A percentile compares a stretch with the other conserved stretches of the same genome.
These are phyloP conservation scores for Metschnikowia picachoensis DNA, from an alignment of 805 yeast genomes.

Conservation along the genomic window DNA sequence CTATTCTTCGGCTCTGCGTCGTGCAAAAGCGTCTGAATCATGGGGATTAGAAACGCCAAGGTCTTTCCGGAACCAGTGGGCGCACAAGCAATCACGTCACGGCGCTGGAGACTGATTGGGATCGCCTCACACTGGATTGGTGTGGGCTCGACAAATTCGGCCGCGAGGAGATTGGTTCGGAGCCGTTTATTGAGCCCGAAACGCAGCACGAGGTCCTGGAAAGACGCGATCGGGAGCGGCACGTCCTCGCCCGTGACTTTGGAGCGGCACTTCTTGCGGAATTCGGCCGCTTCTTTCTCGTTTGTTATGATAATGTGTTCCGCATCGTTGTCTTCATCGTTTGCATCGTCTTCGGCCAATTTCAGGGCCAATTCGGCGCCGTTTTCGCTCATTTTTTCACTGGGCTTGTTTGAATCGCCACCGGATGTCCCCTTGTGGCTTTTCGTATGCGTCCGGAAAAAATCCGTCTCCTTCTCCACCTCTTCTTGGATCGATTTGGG, in stretches of 20 bases:
- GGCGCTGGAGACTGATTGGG: slow-evolving; percentile 62
- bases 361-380: not conserved
- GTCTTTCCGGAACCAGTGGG: slow-evolving; percentile 99
- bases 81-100: slow-evolving; percentile 90
- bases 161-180: slow-evolving; percentile 58
- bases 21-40: slow-evolving; percentile 50
- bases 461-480: slow-evolving; percentile 74
- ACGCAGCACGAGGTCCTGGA: slow-evolving; percentile 70
- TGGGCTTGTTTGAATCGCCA: slow-evolving; percentile 6
- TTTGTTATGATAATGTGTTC: slow-evolving; percentile 42
- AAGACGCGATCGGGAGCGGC: slow-evolving; percentile 89
- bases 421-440: not conserved
- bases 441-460: slow-evolving; percentile 47
- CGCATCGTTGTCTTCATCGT: slow-evolving; percentile 25
- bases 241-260: slow-evolving; percentile 81
- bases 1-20: slow-evolving; percentile 27
- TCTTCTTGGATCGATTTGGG: slow-evolving; percentile 42
- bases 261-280: slow-evolving; percentile 58
- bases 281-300: slow-evolving; percentile 54
- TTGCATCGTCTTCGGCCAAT: slow-evolving; percentile 5
- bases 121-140: slow-evolving; percentile 90
- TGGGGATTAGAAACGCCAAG: slow-evolving; percentile 80
- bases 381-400: not conserved
- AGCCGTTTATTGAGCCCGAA: slow-evolving; percentile 60
- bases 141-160: slow-evolving; percentile 81